phyloP scores from a whole-genome alignment of 2,329 filamentous ascomycete species.

The Annulohypoxylon truncatum region DNA sequence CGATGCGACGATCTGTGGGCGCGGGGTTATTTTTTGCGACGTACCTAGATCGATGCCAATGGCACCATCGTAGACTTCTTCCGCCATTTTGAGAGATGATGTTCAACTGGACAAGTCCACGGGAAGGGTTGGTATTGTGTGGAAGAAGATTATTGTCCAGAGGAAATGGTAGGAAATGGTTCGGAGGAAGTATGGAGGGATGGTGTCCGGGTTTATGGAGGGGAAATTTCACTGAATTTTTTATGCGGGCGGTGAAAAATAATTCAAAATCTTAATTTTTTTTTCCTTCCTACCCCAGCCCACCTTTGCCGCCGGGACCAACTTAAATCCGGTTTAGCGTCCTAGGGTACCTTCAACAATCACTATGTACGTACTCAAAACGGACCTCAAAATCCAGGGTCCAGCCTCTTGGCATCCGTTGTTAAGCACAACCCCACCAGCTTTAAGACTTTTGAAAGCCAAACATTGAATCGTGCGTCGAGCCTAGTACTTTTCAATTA shows the following conservation, averaged over 20 bases:
- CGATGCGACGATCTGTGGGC: conserved; percentile 22
- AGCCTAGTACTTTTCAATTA: not conserved
- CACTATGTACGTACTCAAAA: conserved; percentile 15
- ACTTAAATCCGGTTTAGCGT: conserved; percentile 34
- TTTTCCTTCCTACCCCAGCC: conserved; percentile 21
- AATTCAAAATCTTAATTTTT: conserved; percentile 32
- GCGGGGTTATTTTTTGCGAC: conserved; percentile 50
- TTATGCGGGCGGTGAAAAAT: conserved; percentile 39
- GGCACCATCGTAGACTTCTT: conserved; percentile 99
- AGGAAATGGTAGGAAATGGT: conserved; percentile 31
- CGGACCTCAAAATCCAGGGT: conserved; percentile 23
- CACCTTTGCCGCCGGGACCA: conserved; percentile 32
- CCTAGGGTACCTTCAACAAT: conserved; percentile 2
- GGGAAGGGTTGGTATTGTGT: conserved; percentile 34
- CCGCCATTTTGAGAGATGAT: conserved; percentile 74
- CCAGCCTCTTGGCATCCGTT: conserved; percentile 19
- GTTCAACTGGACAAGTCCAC: conserved; percentile 32
- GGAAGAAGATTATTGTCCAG: conserved; percentile 32
- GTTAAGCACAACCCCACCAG: conserved; percentile 13
- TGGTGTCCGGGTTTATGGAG: not conserved
- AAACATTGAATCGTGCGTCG: not conserved
- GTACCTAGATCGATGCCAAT: conserved; percentile 99
- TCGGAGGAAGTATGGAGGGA: conserved; percentile 28
- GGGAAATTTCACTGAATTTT: conserved; percentile 37
- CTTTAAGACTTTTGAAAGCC: not conserved